A percentile compares a stretch with the other conserved stretches of the same genome.
phyloP scores from a whole-genome alignment of 2,329 filamentous ascomycete genomes.

The Lecanoromycetidae sp. region DNA sequence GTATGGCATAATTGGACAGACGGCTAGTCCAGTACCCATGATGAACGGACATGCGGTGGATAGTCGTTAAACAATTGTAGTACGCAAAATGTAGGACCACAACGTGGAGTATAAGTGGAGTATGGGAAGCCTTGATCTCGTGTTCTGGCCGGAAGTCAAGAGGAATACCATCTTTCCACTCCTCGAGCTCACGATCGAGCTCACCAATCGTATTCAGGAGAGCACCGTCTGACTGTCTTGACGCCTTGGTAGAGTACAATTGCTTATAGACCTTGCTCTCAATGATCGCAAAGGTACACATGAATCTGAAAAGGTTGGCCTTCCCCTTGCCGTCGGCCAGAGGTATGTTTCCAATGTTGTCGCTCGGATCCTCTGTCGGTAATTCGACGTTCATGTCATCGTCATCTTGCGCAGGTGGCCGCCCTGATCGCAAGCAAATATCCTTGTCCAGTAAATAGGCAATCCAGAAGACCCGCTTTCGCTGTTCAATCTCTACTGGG shows the following conservation, averaged over 20 bases:
- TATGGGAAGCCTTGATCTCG: conserved; percentile 86
- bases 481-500: conserved; percentile 85
- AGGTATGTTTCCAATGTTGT: conserved; percentile 91
- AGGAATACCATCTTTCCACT: conserved; percentile 93
- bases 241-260: conserved; percentile 83
- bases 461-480: conserved; percentile 67
- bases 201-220: conserved; percentile 92
- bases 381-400: conserved; percentile 93
- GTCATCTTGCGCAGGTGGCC: conserved; percentile 60
- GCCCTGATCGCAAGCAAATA: conserved; percentile 58
- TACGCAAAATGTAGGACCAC: conserved; percentile 93
- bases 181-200: conserved; percentile 76
- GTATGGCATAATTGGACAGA: conserved; percentile 86
- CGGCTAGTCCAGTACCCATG: conserved; percentile 97
- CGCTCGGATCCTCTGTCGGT: conserved; percentile 76
- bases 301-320: conserved; percentile 85
- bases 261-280: conserved; percentile 89
- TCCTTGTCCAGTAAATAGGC: conserved; percentile 64
- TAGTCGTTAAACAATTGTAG: conserved; percentile 94
- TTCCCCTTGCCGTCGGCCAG: conserved; percentile 79
- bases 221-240: conserved; percentile 84
- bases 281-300: conserved; percentile 84
- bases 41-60: conserved; percentile 96
- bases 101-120: conserved; percentile 84
- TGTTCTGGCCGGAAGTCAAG: conserved; percentile 94